Base-by-base conservation (phyloP, 441 rosid species). In the Pelargonium myrrhifolium region DNA sequence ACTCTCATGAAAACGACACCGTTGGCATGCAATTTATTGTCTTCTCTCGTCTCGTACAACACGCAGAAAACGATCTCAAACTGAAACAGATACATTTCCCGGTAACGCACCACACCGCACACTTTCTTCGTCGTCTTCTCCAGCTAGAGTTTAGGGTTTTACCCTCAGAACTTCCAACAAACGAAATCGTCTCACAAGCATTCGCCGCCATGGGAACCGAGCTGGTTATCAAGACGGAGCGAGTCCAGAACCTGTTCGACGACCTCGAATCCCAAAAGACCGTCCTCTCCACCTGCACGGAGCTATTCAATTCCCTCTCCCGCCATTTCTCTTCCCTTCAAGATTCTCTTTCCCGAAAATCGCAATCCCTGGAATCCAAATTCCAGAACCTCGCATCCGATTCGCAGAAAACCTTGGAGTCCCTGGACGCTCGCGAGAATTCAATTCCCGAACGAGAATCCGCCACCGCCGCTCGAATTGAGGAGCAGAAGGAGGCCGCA, bases 381-480 rank as follows among this genome's bases (percentile, higher is more conserved):
- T 76, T 82, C 74, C 76, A 71, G 15, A 71, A 81, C 9, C 65
- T 83, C 17, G 68, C 73, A 18, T 74, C 83, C 72, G 2, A 60
- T 49, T 72, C 79, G 58, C 45, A 56, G 20, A 68, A 67, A 55
- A 69, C 78, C 75, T 69, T 83, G 0, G 72, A 72, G 5, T 77
- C 83, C 64, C 81, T 85, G 17, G 60, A 67, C 43, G 62, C 9
- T 15, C 74, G 85, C 15, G 78, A 81, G 70, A 66, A 31, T 65
- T 81, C 81, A 21, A 79, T 85, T 40, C 76, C 86, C 3, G 78
- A 75, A 53, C 79, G 79, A 20, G 86, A 85, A 43, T 77, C 83
- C 15, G 71, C 76, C 18, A 81, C 81, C 35, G 62, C 70, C 3
- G 72, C 72, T 35, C 67, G 42, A 35, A 20, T 85, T 66, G 71